Evolutionary conservation across 2,329 filamentous ascomycete species (phyloP).

Genomic region (Fusarium virguliforme): DNA sequence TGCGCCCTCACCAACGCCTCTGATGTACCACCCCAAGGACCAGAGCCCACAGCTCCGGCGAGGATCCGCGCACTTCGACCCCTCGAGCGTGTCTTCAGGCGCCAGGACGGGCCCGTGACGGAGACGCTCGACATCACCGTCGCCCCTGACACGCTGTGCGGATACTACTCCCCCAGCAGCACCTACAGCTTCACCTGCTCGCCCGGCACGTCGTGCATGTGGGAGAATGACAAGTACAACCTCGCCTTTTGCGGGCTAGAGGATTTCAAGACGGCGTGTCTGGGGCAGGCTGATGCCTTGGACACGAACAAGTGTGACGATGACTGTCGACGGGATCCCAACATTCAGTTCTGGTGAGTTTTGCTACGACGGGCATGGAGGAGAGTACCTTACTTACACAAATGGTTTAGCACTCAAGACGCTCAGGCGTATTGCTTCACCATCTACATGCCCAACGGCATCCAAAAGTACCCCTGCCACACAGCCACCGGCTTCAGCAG

Average conservation of each 20-base stretch:
- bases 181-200: slow-evolving; percentile 28
- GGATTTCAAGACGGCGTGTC: slow-evolving; percentile 30
- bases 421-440: slow-evolving; percentile 28
- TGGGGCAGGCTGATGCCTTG: slow-evolving; percentile 21
- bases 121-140: slow-evolving; percentile 25
- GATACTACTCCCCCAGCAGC: slow-evolving; percentile 21
- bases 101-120: slow-evolving; percentile 16
- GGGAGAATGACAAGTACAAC: slow-evolving; percentile 40
- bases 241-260: slow-evolving; percentile 28
- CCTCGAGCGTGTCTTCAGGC: slow-evolving; percentile 17
- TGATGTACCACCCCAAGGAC: slow-evolving; percentile 30
- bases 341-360: slow-evolving; percentile 38
- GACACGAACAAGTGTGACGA: slow-evolving; percentile 32
- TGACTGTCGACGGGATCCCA: slow-evolving; percentile 31
- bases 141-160: slow-evolving; percentile 32
- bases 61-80: slow-evolving; percentile 15
- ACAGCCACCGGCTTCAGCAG: slow-evolving; percentile 26
- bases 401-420: slow-evolving; percentile 20
- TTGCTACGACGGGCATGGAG: too few relatives aligned
- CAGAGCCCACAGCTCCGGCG: slow-evolving; percentile 29
- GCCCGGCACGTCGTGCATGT: slow-evolving; percentile 26
- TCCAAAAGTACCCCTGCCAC: slow-evolving; percentile 28
- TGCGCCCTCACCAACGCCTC: slow-evolving; percentile 30
- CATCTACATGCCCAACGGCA: slow-evolving; percentile 25
- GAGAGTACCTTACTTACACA: not conserved